phyloP scores from a whole-genome alignment of 768 basidiomycete species.

The Boletales sp. region DNA sequence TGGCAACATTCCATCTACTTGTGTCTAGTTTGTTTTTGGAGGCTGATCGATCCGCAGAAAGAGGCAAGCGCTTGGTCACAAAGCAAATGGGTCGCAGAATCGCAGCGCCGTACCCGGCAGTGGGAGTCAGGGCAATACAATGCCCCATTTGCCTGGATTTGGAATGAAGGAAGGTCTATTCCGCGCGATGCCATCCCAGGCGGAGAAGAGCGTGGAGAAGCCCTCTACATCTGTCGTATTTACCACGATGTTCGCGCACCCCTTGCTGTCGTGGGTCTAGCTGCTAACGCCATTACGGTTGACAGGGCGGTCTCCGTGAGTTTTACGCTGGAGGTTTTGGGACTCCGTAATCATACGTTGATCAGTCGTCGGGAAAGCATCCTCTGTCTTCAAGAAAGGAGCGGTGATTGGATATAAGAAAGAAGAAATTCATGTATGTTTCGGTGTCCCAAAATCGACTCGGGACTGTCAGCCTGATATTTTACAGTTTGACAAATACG shows the following conservation, averaged over 20 bases:
- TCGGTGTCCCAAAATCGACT: slow-evolving; percentile 4
- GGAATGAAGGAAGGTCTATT: slow-evolving; percentile 55
- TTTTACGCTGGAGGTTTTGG: background rate
- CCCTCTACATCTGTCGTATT: slow-evolving; percentile 56
- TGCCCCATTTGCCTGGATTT: slow-evolving; percentile 58
- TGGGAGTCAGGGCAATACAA: slow-evolving; percentile 43
- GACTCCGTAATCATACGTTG: slow-evolving; percentile 3
- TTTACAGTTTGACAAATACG: slow-evolving; percentile 55
- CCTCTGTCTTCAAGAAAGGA: slow-evolving; percentile 53
- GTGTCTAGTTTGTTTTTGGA: background rate
- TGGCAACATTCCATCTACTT: background rate
- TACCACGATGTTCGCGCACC: slow-evolving; percentile 48
- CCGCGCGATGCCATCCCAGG: slow-evolving; percentile 56
- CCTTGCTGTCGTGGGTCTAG: background rate
- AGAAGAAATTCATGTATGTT: slow-evolving; percentile 53
- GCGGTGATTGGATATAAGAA: slow-evolving; percentile 59
- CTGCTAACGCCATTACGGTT: slow-evolving; percentile 7
- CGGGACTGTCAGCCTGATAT: background rate
- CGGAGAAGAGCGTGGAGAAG: slow-evolving; percentile 49
- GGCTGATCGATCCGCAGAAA: slow-evolving; percentile 34
- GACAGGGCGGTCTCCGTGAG: slow-evolving; percentile 54
- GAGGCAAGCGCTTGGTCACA: slow-evolving; percentile 48
- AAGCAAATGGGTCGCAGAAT: slow-evolving; percentile 54
- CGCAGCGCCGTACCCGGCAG: slow-evolving; percentile 48
- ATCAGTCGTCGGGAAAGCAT: slow-evolving; percentile 67